Percentiles rank a stretch among this genome's conserved stretches.
Evolutionary conservation across 1,284 basidiomycete species (phyloP).

Genomic region (Golubevia sp.): DNA sequence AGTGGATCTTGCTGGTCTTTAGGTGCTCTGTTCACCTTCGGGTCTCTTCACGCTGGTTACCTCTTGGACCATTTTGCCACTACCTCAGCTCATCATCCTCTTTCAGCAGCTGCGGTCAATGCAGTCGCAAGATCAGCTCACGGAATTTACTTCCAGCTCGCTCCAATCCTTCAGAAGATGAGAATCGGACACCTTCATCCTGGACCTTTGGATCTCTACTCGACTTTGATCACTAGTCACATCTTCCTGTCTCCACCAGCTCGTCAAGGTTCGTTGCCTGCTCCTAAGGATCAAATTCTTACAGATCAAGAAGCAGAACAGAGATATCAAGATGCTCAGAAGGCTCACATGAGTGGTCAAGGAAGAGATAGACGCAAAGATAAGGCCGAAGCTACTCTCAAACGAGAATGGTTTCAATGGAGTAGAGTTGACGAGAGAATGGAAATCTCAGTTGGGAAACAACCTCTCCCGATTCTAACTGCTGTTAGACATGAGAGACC

Average conservation of each 20-base stretch:
- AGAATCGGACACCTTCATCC: no score
- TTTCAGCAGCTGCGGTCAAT: not conserved
- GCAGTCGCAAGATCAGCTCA: not conserved
- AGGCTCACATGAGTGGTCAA: constrained; percentile 1
- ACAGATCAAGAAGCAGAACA: no score
- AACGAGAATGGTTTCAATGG: no score
- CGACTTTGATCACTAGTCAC: not conserved
- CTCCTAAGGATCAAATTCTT: no score
- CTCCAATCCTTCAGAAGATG: no score
- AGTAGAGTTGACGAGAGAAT: no score
- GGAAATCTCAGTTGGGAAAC: no score
- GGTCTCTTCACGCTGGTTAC: not conserved
- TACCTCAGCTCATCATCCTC: constrained; percentile 10
- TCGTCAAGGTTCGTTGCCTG: no score
- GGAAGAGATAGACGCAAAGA: no score
- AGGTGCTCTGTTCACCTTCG: constrained; percentile 38
- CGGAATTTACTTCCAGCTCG: not conserved
- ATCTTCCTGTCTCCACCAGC: not conserved
- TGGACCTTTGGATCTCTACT: not conserved
- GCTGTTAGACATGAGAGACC: constrained; percentile 29
- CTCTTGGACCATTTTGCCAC: constrained; percentile 14
- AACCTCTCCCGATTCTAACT: constrained; percentile 27
- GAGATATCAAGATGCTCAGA: constrained; percentile 3
- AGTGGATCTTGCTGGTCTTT: constrained; percentile 60
- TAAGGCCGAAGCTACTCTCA: no score